phyloP scores from a whole-genome alignment of 83 land plant genomes.

The Picea engelmannii region DNA sequence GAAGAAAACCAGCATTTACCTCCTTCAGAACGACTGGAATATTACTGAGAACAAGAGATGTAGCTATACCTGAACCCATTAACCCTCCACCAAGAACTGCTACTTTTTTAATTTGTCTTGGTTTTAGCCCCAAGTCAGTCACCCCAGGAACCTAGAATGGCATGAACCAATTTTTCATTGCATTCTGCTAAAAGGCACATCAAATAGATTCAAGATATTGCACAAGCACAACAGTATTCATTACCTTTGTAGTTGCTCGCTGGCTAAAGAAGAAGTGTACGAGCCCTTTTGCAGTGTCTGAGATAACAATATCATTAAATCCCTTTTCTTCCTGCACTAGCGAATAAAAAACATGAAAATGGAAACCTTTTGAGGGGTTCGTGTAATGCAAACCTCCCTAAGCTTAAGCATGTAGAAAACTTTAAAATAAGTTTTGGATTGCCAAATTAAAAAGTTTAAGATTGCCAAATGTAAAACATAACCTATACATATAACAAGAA shows the following conservation, averaged over 20 bases:
- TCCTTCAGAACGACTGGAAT: constrained; percentile 85
- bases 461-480: not conserved
- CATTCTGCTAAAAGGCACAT: not conserved
- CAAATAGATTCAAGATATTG: not conserved
- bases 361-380: too few species aligned
- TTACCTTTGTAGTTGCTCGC: constrained; percentile 83
- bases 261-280: constrained; percentile 88
- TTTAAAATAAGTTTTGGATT: not conserved
- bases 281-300: constrained; percentile 71
- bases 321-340: constrained; percentile 59
- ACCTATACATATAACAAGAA: not conserved
- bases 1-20: constrained; percentile 67
- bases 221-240: constrained; percentile 8
- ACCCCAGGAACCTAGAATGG: constrained; percentile 77
- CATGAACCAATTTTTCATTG: not conserved
- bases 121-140: constrained; percentile 80
- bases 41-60: constrained; percentile 70
- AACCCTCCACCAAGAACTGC: constrained; percentile 96
- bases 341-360: too few species aligned
- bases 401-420: not conserved
- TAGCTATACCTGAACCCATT: constrained; percentile 97
- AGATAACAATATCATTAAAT: constrained; percentile 55
- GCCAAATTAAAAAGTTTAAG: not conserved
- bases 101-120: constrained; percentile 66
- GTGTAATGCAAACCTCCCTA: not conserved